phyloP scores from a whole-genome alignment of 345 rosid genomes.

The Anastatica hierochuntica region DNA sequence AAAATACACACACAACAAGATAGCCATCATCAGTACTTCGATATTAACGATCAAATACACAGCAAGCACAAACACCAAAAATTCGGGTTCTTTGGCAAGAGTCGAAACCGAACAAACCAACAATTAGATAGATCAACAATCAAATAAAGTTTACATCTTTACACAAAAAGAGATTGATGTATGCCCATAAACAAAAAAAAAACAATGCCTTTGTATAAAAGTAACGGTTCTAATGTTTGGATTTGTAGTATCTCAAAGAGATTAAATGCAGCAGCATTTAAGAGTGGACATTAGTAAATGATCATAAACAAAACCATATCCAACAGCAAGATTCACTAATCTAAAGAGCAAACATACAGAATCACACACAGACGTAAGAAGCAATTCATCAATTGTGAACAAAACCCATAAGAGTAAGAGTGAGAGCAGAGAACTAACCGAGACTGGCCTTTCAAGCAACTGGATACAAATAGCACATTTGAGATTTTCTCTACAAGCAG shows the following conservation, averaged over 20 bases:
- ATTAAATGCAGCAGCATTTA: not conserved
- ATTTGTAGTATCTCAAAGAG: not conserved
- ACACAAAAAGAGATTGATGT: no score
- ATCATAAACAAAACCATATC: no score
- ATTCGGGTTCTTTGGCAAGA: not conserved
- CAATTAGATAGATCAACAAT: no score
- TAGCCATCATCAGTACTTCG: not conserved
- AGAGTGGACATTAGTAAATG: not conserved
- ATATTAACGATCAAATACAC: not conserved
- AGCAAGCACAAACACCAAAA: not conserved
- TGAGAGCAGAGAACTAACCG: constrained; percentile 33
- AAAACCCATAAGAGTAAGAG: not conserved
- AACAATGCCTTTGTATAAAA: not conserved
- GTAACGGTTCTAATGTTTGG: not conserved
- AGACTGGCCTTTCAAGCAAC: constrained; percentile 60
- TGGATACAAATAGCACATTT: constrained; percentile 53
- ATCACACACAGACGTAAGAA: no score
- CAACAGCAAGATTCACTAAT: no score
- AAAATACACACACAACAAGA: not conserved
- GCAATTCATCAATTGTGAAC: no score
- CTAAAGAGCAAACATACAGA: no score
- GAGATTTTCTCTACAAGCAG: constrained; percentile 30
- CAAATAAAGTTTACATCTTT: no score
- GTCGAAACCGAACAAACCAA: not conserved
- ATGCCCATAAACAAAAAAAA: not conserved